phyloP scores from a whole-genome alignment of 2,329 filamentous ascomycete genomes.

The Xylariaceae sp. region DNA sequence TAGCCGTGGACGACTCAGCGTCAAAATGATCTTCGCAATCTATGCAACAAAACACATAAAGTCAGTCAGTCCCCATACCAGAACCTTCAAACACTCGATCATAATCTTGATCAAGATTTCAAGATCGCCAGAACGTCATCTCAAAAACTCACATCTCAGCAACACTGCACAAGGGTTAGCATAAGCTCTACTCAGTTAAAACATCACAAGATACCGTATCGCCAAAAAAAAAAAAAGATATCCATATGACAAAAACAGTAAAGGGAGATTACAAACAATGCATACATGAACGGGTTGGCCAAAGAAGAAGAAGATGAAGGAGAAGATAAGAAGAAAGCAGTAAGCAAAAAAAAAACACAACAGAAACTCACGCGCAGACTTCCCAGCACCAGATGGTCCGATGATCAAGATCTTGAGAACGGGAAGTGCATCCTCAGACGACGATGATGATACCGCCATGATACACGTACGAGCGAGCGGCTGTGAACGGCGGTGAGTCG shows the following conservation, averaged over 20 bases:
- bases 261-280: too few species aligned
- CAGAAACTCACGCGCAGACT: constrained; percentile 45
- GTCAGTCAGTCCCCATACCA: too few species aligned
- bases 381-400: constrained; percentile 50
- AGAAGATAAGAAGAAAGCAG: background rate
- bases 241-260: too few species aligned
- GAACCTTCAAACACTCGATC: too few species aligned
- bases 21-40: constrained; percentile 54
- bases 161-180: constrained; percentile 46
- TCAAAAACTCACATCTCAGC: constrained; percentile 35
- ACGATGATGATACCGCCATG: too few species aligned
- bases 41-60: too few species aligned
- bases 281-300: too few species aligned
- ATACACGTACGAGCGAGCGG: too few species aligned
- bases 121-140: background rate
- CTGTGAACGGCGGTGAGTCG: too few species aligned
- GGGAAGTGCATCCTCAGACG: constrained; percentile 42
- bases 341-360: background rate
- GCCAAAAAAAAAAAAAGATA: too few species aligned
- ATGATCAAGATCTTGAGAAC: constrained; percentile 51
- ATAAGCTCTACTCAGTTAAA: too few species aligned
- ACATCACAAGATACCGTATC: constrained; percentile 6
- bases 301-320: background rate
- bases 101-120: too few species aligned
- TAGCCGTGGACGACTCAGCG: constrained; percentile 47